Base-by-base conservation (phyloP, 495 filamentous ascomycete genomes). In the Talaromyces liani region DNA sequence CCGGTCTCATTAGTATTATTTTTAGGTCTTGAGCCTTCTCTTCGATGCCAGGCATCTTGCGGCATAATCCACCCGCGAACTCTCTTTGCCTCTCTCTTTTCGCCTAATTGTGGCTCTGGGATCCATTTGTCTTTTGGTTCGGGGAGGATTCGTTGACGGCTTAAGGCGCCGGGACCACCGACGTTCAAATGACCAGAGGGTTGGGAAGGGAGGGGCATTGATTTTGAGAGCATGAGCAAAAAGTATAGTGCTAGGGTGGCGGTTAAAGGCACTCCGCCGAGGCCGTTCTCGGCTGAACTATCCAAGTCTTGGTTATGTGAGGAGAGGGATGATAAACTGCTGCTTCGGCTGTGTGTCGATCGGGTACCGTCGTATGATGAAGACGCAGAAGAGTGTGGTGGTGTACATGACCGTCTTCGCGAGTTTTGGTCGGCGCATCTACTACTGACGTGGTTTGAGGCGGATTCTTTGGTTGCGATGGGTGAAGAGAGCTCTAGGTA, bases 61-160 rank as follows among this genome's bases (percentile, higher is more conserved):
- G 92, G 92, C 78, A 83, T 86, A 1, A 95, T 85, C 91, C 92
- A 97, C 0, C 92, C 92, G 18, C 92, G 77, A 6, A 85, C 80
- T 51, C 90, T 78, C 79, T 93, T 96, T 58, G 91, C 91, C 76
- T 90, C 88, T 22, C 92, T 79, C 79, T 86, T 88, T 82, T 97
- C 92, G 4, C 87, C 85, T 64, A 89, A 79, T 68, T 92, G 88
- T 41, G 89, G 88, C 78, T 88, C 87, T 9, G 91, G 91, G 71
- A 97, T 94, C 92, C 92, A 96, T 65, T 81, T 77, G 72, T 97
- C 92, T 64, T 89, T 85, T 1, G 82, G 75, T 14, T 77, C 80
- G 0, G 83, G 71, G 58, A 89, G 77, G 57, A 85, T 82, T 69
- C 89, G 88, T 72, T 89, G 83, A 36, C 92, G 73, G 2, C 88